These are phyloP conservation scores for Cutaneotrichosporon sp. DNA, from an alignment of 1,284 basidiomycete species.

Conservation along the genomic window DNA sequence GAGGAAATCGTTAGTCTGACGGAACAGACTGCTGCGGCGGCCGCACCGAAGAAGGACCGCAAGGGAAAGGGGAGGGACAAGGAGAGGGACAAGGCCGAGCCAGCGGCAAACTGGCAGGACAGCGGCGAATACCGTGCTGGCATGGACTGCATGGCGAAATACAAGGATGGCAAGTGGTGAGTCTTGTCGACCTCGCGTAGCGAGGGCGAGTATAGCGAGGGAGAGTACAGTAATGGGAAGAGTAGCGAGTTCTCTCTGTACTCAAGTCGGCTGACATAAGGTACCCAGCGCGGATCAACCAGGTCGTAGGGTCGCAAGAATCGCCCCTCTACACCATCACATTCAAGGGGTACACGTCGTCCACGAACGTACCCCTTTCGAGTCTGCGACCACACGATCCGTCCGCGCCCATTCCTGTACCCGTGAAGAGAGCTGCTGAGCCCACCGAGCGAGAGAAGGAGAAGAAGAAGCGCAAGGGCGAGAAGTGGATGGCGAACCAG, in stretches of 20 bases:
- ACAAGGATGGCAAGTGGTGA: constrained; percentile 75
- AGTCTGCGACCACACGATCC: constrained; percentile 64
- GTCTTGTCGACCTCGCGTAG: constrained; percentile 18
- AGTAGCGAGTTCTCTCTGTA: too few species aligned
- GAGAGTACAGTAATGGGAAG: too few species aligned
- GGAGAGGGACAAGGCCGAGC: constrained; percentile 18
- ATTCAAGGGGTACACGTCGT: constrained; percentile 92
- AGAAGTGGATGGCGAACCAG: constrained; percentile 85
- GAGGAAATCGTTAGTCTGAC: constrained; percentile 86
- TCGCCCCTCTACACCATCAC: constrained; percentile 88
- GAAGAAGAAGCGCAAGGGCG: constrained; percentile 90
- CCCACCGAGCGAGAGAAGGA: constrained; percentile 83
- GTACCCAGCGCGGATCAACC: constrained; percentile 89
- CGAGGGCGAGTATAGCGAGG: too few species aligned
- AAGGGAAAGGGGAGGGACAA: constrained; percentile 19
- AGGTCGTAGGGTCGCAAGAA: constrained; percentile 78
- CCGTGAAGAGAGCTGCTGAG: constrained; percentile 66
- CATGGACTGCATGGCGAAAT: constrained; percentile 89
- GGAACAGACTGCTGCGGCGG: constrained; percentile 61
- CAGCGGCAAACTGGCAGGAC: constrained; percentile 38
- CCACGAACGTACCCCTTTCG: constrained; percentile 76
- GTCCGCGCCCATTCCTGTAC: constrained; percentile 54
- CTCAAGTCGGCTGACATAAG: constrained; percentile 28
- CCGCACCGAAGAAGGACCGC: constrained; percentile 19
- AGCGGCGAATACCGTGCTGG: constrained; percentile 62